phyloP scores from a whole-genome alignment of 441 rosid species.

The Erysimum pusillum region DNA sequence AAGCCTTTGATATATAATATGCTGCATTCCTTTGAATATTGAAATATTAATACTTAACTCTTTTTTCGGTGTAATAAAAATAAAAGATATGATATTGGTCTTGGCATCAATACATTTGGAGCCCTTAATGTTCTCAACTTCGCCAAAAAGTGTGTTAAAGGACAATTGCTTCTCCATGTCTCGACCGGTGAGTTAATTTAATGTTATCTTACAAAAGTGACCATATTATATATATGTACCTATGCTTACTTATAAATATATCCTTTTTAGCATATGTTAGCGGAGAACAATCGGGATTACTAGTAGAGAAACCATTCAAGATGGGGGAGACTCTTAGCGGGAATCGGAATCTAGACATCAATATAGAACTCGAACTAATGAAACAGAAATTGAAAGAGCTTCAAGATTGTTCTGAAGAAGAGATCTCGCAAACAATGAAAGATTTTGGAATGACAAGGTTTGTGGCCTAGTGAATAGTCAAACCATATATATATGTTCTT shows the following conservation, averaged over 20 bases:
- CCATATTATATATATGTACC: neutral
- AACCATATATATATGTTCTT: neutral
- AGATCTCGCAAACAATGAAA: slow-evolving; percentile 61
- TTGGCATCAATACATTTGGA: slow-evolving; percentile 78
- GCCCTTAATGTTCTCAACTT: slow-evolving; percentile 65
- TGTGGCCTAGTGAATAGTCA: neutral
- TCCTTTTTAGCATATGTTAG: slow-evolving; percentile 70
- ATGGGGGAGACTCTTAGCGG: slow-evolving; percentile 81
- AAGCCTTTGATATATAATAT: neutral
- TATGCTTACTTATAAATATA: slow-evolving; percentile 16
- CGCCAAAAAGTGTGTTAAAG: slow-evolving; percentile 68
- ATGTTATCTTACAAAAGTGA: too few species aligned
- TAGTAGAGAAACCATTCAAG: slow-evolving; percentile 60
- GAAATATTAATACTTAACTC: neutral
- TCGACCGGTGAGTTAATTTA: slow-evolving; percentile 81
- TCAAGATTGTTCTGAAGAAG: slow-evolving; percentile 56
- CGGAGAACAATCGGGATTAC: slow-evolving; percentile 74
- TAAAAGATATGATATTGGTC: slow-evolving; percentile 75
- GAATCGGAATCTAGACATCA: slow-evolving; percentile 60
- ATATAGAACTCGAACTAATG: slow-evolving; percentile 59
- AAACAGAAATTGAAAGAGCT: slow-evolving; percentile 66
- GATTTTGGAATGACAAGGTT: slow-evolving; percentile 76
- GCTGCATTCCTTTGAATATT: neutral
- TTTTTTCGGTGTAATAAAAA: neutral
- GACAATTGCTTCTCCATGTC: slow-evolving; percentile 66